Evolutionary conservation across 176 grass and related monocot species (phyloP), one percentile per base, ranked within the genome.

Genomic region (Ampelocalamus luodianensis): DNA sequence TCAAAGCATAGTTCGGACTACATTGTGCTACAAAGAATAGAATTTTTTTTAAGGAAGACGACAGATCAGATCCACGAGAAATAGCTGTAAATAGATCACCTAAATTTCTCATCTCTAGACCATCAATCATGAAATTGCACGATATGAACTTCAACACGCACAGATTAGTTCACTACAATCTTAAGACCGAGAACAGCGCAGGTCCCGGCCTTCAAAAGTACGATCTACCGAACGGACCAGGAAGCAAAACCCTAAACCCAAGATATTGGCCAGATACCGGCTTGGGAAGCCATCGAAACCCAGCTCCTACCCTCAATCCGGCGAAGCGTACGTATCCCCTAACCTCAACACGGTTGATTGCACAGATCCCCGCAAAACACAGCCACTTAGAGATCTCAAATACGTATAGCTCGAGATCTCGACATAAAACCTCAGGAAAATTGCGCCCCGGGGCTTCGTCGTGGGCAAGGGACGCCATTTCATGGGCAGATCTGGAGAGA

Each of bases 241-340:
- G 10, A 73, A 61, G 32, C 24, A 29, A 71, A 89, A 55, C 72
- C 88, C 55, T 86, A 82, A 82, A 82, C 63, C 71, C 77, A 63
- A 5, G 68, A 32, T 79, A 26, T 20, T 48, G 5, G 27, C 6
- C 48, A 36, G 82, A 73, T 74, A 54, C 63, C 51, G 27, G 22
- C 17, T 6, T 10, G 34, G 16, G 10, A 45, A 72, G 48, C 42
- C 58, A n/a, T 37, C 55, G 39, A n/a, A 62, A 56, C 11, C 15
- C 12, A 54, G 36, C 24, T 51, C 34, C 37, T 22, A 2, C n/a
- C n/a, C 10, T 22, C 34, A 18, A 70, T 24, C 45, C 42, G 42
- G n/a, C 22, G 48, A 39, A 42, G 40, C 38, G 13, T 55, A 27
- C 38, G 5, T 38, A 13, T 12, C 62, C 46, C 46, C n/a, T 64